Percentiles rank a stretch among this genome's conserved stretches.
These are phyloP conservation scores for Talaromyces sp. DNA, from an alignment of 2,329 filamentous ascomycete genomes.

Conservation along the genomic window DNA sequence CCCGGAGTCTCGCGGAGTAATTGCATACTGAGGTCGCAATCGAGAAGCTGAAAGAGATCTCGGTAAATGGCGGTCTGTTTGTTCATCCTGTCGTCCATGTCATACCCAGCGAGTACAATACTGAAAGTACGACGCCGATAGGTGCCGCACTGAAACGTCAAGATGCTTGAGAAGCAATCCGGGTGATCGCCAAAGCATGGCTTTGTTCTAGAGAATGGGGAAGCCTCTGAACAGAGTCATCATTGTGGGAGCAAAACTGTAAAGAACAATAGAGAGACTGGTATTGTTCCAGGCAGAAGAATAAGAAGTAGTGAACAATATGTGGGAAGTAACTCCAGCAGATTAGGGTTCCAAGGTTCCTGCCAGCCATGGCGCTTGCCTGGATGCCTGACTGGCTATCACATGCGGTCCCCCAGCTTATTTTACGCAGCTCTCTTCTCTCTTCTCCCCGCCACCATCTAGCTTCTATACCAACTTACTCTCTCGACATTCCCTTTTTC, in stretches of 20 bases:
- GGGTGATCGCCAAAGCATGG: background rate
- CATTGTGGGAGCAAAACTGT: background rate
- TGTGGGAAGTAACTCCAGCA: too few species aligned
- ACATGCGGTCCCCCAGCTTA: background rate
- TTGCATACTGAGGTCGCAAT: background rate
- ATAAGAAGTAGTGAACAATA: background rate
- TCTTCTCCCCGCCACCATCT: background rate
- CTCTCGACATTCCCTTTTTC: background rate
- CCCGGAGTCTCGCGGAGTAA: background rate
- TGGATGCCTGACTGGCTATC: slow-evolving; percentile 1
- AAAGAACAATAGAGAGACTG: background rate
- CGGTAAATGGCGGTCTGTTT: background rate
- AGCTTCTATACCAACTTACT: background rate
- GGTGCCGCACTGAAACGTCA: background rate
- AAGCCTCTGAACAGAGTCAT: background rate
- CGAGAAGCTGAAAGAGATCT: background rate
- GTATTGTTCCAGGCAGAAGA: background rate
- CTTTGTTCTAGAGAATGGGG: background rate
- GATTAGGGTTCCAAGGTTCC: background rate
- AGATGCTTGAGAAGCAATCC: background rate
- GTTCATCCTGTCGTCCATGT: background rate
- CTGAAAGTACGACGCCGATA: background rate
- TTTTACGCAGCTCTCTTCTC: background rate
- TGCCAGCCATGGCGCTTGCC: background rate
- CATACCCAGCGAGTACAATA: background rate